Evolutionary conservation across 192 early-diverging fungal genomes (phyloP).

Genomic region (Obelidium mucronatum): DNA sequence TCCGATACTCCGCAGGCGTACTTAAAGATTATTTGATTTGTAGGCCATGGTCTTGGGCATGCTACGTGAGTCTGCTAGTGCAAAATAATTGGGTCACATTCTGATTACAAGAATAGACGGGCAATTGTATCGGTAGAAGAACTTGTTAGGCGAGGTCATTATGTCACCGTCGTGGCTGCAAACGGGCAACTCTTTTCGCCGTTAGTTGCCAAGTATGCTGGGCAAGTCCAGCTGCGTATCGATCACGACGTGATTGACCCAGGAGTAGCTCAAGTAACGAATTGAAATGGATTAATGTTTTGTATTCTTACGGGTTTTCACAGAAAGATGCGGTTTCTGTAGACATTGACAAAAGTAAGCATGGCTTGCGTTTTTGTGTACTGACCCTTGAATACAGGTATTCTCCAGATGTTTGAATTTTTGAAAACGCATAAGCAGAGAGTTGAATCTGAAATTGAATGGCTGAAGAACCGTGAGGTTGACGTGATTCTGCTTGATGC

Average conservation of each 20-base stretch:
- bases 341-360: conserved; percentile 45
- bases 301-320: not conserved
- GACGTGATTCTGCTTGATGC: conserved; percentile 54
- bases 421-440: not conserved
- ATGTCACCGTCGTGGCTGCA: conserved; percentile 47
- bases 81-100: not conserved
- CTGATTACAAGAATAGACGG: conserved; percentile 29
- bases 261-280: conserved; percentile 2
- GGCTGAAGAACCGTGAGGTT: conserved; percentile 30
- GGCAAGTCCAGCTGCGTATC: not conserved
- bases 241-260: conserved; percentile 21
- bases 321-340: conserved; percentile 58
- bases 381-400: no score
- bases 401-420: not conserved
- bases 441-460: conserved; percentile 40
- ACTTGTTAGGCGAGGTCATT: conserved; percentile 46
- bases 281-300: not conserved
- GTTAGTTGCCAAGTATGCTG: conserved; percentile 31
- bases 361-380: no score
- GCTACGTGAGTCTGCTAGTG: conserved; percentile 41
- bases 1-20: not conserved
- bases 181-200: conserved; percentile 42
- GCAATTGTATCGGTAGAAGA: conserved; percentile 37
- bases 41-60: conserved; percentile 43
- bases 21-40: not conserved